Conservation (phyloP, 345 rosid species). For the Lepidium africanum region DNA sequence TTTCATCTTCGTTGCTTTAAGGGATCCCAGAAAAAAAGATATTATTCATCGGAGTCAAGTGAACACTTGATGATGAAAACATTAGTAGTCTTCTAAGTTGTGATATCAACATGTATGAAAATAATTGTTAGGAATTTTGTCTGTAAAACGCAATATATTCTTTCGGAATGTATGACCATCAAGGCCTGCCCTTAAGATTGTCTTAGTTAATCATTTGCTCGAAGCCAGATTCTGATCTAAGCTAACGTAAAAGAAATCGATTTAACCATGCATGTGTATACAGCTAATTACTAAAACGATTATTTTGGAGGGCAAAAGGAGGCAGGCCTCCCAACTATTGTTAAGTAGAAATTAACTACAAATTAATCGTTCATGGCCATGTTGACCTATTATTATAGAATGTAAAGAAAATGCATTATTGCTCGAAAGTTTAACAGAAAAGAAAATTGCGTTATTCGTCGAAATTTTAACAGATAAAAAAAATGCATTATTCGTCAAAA, state of each 20-base stretch:
- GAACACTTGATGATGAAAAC: conserved; percentile 1
- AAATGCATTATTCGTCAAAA: too few relatives aligned
- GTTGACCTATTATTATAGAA: too few relatives aligned
- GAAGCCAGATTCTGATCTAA: not conserved
- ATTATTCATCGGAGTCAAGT: not conserved
- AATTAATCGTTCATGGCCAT: too few relatives aligned
- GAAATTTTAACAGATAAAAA: too few relatives aligned
- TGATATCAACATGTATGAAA: conserved; percentile 11
- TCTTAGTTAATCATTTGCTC: not conserved
- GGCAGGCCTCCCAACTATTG: too few relatives aligned
- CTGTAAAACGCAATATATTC: not conserved
- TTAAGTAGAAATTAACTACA: too few relatives aligned
- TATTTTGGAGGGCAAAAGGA: too few relatives aligned
- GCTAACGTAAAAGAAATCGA: not conserved
- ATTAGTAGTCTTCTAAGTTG: not conserved
- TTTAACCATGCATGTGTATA: too few relatives aligned
- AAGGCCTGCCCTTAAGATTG: not conserved
- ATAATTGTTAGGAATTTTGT: not conserved
- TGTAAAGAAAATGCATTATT: too few relatives aligned
- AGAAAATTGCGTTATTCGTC: too few relatives aligned
- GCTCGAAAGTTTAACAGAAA: too few relatives aligned
- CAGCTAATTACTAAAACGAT: too few relatives aligned
- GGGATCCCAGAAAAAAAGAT: not conserved
- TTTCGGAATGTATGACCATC: not conserved
- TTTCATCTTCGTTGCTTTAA: not conserved